Evolutionary conservation across 2,329 filamentous ascomycete genomes (phyloP).

Genomic region (Aspergillus sp.): DNA sequence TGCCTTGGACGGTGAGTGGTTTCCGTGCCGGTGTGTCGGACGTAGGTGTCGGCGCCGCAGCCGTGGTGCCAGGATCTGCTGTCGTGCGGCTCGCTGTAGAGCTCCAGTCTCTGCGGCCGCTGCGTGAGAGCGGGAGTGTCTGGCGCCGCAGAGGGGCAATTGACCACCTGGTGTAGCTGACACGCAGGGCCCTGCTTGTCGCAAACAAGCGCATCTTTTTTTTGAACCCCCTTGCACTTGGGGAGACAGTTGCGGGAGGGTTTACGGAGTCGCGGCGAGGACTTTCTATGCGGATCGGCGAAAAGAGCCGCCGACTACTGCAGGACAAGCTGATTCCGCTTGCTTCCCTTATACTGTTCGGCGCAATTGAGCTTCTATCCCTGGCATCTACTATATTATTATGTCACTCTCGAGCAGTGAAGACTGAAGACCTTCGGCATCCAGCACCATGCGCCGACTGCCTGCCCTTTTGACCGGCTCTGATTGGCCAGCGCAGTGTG

Average conservation of each 20-base stretch:
- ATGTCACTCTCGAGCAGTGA: too few species aligned
- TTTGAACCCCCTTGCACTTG: too few species aligned
- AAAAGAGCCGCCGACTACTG: conserved; percentile 3
- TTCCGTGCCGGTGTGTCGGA: conserved; percentile 7
- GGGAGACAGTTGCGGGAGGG: too few species aligned
- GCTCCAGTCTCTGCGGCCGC: conserved; percentile 20
- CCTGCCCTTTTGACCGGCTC: neutral
- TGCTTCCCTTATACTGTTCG: neutral
- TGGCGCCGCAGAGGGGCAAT: conserved; percentile 15
- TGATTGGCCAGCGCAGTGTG: neutral
- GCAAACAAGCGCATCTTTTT: conserved; percentile 34
- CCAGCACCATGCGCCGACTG: neutral
- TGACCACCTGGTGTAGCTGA: conserved; percentile 26
- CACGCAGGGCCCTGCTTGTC: conserved; percentile 31
- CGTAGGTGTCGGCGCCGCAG: conserved; percentile 1
- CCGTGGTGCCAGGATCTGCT: conserved; percentile 7
- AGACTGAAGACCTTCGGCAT: too few species aligned
- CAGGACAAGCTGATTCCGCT: neutral
- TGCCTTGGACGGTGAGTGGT: conserved; percentile 52
- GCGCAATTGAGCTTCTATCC: neutral
- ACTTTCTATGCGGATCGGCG: conserved; percentile 1
- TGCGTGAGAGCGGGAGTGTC: conserved; percentile 11
- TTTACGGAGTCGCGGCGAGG: too few species aligned
- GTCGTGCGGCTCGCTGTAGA: conserved; percentile 21
- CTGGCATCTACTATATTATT: neutral